These are phyloP conservation scores for Fusarium robinianum DNA, from an alignment of 2,329 filamentous ascomycete genomes.

Conservation along the genomic window DNA sequence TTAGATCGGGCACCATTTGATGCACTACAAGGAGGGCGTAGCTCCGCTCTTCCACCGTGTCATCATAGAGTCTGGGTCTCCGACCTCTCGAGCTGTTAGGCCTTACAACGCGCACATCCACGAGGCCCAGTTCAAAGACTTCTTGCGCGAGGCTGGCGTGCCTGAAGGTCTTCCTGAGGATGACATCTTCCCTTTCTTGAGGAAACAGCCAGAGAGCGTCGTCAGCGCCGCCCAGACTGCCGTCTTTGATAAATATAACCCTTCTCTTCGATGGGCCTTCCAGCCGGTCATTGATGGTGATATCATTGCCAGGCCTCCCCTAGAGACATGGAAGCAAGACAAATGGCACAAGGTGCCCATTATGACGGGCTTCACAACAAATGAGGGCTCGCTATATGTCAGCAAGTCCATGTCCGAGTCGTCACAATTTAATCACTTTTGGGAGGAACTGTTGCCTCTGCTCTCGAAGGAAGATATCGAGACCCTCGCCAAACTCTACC, in stretches of 20 bases:
- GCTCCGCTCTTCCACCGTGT: slow-evolving; percentile 55
- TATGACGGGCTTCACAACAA: slow-evolving; percentile 70
- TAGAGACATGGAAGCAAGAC: slow-evolving; percentile 55
- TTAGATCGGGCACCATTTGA: slow-evolving; percentile 69
- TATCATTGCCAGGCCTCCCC: slow-evolving; percentile 61
- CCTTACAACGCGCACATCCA: slow-evolving; percentile 63
- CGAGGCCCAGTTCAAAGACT: slow-evolving; percentile 55
- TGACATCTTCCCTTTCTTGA: slow-evolving; percentile 54
- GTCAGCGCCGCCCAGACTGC: slow-evolving; percentile 44
- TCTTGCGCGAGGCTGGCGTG: slow-evolving; percentile 19
- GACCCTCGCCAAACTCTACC: slow-evolving; percentile 62
- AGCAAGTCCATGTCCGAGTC: slow-evolving; percentile 52
- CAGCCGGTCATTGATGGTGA: slow-evolving; percentile 67
- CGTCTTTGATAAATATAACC: slow-evolving; percentile 52
- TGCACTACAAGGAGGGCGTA: slow-evolving; percentile 50
- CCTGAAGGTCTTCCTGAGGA: slow-evolving; percentile 17
- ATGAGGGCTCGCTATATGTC: slow-evolving; percentile 71
- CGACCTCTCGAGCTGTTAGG: slow-evolving; percentile 57
- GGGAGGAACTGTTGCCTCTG: slow-evolving; percentile 61
- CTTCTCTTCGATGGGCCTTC: slow-evolving; percentile 63
- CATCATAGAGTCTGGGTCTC: slow-evolving; percentile 60
- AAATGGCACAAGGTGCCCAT: slow-evolving; percentile 47
- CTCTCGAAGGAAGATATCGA: slow-evolving; percentile 57
- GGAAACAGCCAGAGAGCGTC: slow-evolving; percentile 40
- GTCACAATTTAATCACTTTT: slow-evolving; percentile 62